Base-by-base conservation (phyloP, 1,139 yeast species). In the Zygosaccharomyces sapae region DNA sequence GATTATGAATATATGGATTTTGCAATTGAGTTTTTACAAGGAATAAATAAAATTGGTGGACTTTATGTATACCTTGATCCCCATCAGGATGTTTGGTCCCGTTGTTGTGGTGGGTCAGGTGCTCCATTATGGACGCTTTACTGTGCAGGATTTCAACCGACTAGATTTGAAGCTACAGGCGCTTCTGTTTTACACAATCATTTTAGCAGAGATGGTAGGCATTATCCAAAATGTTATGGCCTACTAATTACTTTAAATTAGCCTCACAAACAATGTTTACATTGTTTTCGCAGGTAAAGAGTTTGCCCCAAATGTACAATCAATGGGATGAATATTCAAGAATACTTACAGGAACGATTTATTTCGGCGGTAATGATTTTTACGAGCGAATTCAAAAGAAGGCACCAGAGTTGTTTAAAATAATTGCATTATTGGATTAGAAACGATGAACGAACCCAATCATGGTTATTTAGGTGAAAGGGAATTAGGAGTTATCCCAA, bases 61-160 rank as follows among this genome's bases (percentile, higher is more conserved):
- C 67, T 90, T 13, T 86, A 86, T 60, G 89, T 89, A 5, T 81
- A 86, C 56, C 63, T 90, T 51, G 97, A 90, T 59, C 86, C 94
- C 2, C 97, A 90, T 63, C 97, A 90, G 64, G 97, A 90, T 63
- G 94, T 85, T 12, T 90, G 97, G 97, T 84, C 95, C 5, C 71
- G 97, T 45, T 86, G 74, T 62, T 73, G 82, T 13, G 97, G 97
- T n/a, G 97, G 97, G 1, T 83, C 90, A 49, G 97, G 97, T 16
- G 96, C 97, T 4, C 97, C 97, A 0, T 59, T 87, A 66, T 90
- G 97, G 97, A 89, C 97, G 0, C 68, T 88, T n/a, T 83, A 86
- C 59, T 94, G 95, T n/a, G 95, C 94, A 2, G 97, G 97, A 0
- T 70, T 90, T 45, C 80, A 90, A 45, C 97, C 97, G 0, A 70